Base-by-base conservation (phyloP, 2,329 filamentous ascomycete species). In the Elsinoe australis region DNA sequence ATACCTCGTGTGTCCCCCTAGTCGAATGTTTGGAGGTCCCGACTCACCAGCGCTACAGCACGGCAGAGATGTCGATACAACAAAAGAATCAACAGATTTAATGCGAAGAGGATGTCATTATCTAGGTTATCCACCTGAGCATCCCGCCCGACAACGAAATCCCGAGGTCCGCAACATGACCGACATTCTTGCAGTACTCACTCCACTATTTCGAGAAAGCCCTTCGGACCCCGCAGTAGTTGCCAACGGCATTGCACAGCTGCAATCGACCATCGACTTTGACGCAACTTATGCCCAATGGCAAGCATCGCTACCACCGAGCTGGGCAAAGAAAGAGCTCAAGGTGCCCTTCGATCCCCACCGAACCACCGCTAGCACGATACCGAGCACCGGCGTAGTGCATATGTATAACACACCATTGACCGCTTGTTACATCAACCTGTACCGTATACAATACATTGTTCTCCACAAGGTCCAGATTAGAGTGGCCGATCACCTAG, bases 71-170 rank as follows among this genome's bases (percentile, higher is more conserved):
- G 45, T 48, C 18, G 22, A 19, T 19, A 18, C 38, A 21, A 48
- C 32, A 14, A 22, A 38, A 31, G 24, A 48, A 18, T 36, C 45
- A 10, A 38, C 32, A 14, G 45, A 48, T n/a, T 19, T 48, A n/a
- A 48, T 48, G 45, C 32, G 33, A 22, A 34, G 45, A 29, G 45
- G 45, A 15, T 34, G 31, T 18, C 45, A 48, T 21, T 36, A 36
- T 38, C 19, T 48, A n/a, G 45, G 45, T 9, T 48, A 48, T 33
- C 45, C 45, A 8, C 45, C 45, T 9, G 45, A 48, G 17, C 45
- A 48, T 28, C 45, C 45, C 24, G 32, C 45, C 18, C 45, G 45
- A 15, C 45, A 48, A 31, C 45, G 45, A 3, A 34, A 36, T 17
- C 33, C 45, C 4, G 45, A 36, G 6, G 22, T 34, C 10, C 24